These are phyloP conservation scores for Sporisorium graminicola DNA, from an alignment of 1,284 basidiomycete species.

Conservation along the genomic window DNA sequence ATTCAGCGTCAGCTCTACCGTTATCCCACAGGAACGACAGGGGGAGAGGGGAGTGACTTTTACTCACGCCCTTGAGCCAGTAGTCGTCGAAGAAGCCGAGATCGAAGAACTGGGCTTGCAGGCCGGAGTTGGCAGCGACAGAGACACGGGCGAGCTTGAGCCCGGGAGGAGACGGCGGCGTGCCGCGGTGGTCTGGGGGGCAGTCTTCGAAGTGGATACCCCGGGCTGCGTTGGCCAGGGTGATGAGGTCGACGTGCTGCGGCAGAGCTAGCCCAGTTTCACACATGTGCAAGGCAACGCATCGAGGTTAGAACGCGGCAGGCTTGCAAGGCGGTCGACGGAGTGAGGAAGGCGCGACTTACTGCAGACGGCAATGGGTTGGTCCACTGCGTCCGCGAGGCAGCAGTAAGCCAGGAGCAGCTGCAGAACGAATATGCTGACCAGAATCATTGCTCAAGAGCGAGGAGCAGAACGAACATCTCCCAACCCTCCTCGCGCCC, in stretches of 20 bases:
- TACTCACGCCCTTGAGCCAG: slow-evolving; percentile 14
- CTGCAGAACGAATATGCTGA: too few relatives aligned
- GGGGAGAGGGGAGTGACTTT: too few relatives aligned
- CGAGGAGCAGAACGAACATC: background rate
- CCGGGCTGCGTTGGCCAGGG: slow-evolving; percentile 9
- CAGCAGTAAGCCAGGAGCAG: background rate
- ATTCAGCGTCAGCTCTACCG: background rate
- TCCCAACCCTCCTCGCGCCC: too few relatives aligned
- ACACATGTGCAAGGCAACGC: background rate
- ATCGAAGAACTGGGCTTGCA: slow-evolving; percentile 6
- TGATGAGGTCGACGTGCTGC: background rate
- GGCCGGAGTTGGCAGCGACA: background rate
- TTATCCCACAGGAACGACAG: background rate
- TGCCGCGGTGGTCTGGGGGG: background rate
- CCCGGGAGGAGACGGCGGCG: background rate
- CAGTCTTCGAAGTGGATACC: slow-evolving; percentile 15
- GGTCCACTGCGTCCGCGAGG: background rate
- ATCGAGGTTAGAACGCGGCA: background rate
- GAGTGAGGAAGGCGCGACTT: slow-evolving; percentile 7
- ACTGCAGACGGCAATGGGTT: slow-evolving; percentile 28
- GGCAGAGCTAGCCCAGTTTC: slow-evolving; percentile 11
- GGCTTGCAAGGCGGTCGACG: background rate
- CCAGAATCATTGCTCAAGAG: background rate
- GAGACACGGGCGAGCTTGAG: slow-evolving; percentile 2
- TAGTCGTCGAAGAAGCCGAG: slow-evolving; percentile 4